Evolutionary conservation across 2,329 filamentous ascomycete genomes (phyloP), one percentile per base, ranked within the genome.

Genomic region (Ceratocystis lukuohia): DNA sequence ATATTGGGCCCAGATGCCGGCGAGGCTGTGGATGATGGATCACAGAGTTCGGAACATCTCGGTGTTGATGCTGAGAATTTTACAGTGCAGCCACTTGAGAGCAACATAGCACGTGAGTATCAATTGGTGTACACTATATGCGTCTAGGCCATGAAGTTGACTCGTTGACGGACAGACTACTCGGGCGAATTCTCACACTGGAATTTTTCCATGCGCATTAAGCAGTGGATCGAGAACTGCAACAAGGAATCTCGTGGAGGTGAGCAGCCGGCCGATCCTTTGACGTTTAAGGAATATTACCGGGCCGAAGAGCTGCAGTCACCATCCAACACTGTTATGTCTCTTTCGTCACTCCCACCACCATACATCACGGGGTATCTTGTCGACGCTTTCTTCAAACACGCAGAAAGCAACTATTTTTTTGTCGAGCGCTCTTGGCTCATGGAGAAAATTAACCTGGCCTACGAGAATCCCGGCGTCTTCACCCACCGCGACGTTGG

Each of bases 141-240:
- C 20, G 45, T 65, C 12, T 4, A 48, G 48, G 17, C 28, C 28
- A 15, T 30, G 44, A 59, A 65, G 37, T 44, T 33, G 25, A 57
- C 48, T 61, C 3, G 44, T 33, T 59, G 28, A 37, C 3, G 48
- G 48, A 53, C 46, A 80, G 78, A 81, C 65, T 81, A 80, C 67
- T 81, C 79, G 0, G 79, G 79, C 7, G 79, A 81, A 68, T 80
- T 81, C 69, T 81, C 79, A 1, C 79, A 81, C 66, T 80, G 79
- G 77, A 80, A 80, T 69, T 81, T 81, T 69, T 80, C 79, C 50
- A 80, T 79, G 77, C 73, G 77, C 50, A 76, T 80, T 69, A 80
- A 80, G 69, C 75, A 77, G n/a, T 78, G 77, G 71, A 77, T 80
- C n/a, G 76, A 80, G 65, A 73, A 77, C 62, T 76, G 74, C 12